Base-by-base conservation (phyloP, 106 monocot species). In the Acorus gramineus region DNA sequence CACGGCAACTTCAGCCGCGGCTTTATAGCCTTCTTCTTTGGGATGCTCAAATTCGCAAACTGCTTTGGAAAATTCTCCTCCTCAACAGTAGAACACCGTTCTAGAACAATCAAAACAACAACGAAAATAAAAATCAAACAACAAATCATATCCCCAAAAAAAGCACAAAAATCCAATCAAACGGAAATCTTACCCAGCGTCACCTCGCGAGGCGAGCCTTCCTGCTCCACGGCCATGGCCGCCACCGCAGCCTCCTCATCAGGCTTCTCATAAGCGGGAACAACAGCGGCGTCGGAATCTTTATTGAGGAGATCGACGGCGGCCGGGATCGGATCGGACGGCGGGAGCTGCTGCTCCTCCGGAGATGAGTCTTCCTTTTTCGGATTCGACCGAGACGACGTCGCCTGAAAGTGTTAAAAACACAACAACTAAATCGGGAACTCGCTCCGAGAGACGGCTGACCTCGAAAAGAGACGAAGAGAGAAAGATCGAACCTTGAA, bases 401-500 rank as follows among this genome's bases (percentile, higher is more conserved):
- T 57, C 13, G 63, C 57, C 70, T 66, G 46, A 71, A 59, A 66
- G 4, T 0, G 28, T 45, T 49, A 61, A 47, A 55, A 67, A 59
- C 52, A 28, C 28, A 28, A 28, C 28, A 28, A 1, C 28, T 57
- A 68, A 55, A 69, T 42, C 57, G 14, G 57, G 43, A 61, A 44
- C 12, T 4, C 60, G 53, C 28, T 28, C 1, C 28, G 28, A 28
- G 28, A 28, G 28, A 28, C 28, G 28, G 28, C 28, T 61, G 4
- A 68, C 8, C 44, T 71, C 4, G 14, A 46, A 11, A n/a, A 45
- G 8, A 48, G n/a, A 51, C 50, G 56, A 63, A 12, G 4, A 6
- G n/a, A 47, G 44, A 48, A 57, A 68, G 57, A 52, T 69, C 71
- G 3, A 28, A 83, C 82, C 82, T 83, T 83, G 46, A 56, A 57